These are phyloP conservation scores for Dothideomycetes sp. DNA, from an alignment of 2,329 filamentous ascomycete genomes.

Conservation along the genomic window DNA sequence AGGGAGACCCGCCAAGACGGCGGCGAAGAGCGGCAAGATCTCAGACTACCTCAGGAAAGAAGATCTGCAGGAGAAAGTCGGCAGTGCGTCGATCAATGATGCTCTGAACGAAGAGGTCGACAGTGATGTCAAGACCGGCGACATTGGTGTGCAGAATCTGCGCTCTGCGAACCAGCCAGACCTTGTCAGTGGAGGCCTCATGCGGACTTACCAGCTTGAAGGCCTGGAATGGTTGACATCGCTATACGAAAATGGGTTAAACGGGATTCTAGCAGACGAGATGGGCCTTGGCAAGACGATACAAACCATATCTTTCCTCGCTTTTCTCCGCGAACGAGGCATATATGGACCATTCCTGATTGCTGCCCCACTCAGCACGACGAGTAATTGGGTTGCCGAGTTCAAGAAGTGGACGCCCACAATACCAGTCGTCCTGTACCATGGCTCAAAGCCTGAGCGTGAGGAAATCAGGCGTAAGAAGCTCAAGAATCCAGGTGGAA, in stretches of 20 bases:
- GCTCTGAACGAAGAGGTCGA: slow-evolving; percentile 48
- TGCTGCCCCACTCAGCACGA: slow-evolving; percentile 77
- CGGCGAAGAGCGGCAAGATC: slow-evolving; percentile 33
- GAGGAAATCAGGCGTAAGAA: slow-evolving; percentile 60
- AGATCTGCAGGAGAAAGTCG: slow-evolving; percentile 42
- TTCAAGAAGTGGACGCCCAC: slow-evolving; percentile 82
- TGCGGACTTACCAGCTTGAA: slow-evolving; percentile 90
- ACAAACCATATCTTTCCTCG: slow-evolving; percentile 79
- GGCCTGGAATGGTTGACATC: slow-evolving; percentile 85
- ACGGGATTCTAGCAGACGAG: slow-evolving; percentile 84
- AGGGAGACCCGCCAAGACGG: slow-evolving; percentile 27
- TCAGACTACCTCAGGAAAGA: slow-evolving; percentile 51
- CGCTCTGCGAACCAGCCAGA: slow-evolving; percentile 77
- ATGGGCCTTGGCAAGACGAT: slow-evolving; percentile 93
- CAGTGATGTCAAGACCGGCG: slow-evolving; percentile 46
- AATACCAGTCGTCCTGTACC: slow-evolving; percentile 83
- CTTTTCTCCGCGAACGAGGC: slow-evolving; percentile 77
- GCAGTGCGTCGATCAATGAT: slow-evolving; percentile 43
- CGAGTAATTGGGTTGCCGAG: slow-evolving; percentile 93
- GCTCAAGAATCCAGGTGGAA: slow-evolving; percentile 57
- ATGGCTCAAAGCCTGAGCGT: slow-evolving; percentile 72
- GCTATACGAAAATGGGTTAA: slow-evolving; percentile 79
- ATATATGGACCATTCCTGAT: slow-evolving; percentile 85
- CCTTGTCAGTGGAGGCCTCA: slow-evolving; percentile 73
- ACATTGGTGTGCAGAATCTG: slow-evolving; percentile 55